Evolutionary conservation across 495 filamentous ascomycete species (phyloP).

Genomic region (Corynascus novoguineensis): DNA sequence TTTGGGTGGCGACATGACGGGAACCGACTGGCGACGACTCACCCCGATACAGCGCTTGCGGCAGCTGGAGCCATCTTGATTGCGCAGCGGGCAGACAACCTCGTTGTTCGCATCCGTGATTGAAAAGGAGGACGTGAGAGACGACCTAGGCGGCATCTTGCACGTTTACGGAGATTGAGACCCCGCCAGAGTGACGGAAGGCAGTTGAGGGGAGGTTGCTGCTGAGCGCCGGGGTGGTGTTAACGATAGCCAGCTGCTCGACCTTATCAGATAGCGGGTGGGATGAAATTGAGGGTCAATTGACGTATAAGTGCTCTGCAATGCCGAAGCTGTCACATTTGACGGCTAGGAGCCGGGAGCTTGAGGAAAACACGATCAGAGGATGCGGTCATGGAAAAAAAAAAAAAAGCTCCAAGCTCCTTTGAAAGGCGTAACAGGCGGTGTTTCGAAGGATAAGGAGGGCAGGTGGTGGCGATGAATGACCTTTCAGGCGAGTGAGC

Average conservation of each 20-base stretch:
- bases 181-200: constrained; percentile 49
- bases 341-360: constrained; percentile 18
- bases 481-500: constrained; percentile 17
- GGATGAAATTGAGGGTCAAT: constrained; percentile 26
- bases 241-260: constrained; percentile 32
- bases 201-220: constrained; percentile 18
- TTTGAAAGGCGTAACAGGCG: constrained; percentile 42
- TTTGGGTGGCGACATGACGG: constrained; percentile 19
- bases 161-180: constrained; percentile 14
- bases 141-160: constrained; percentile 79
- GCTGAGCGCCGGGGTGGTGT: constrained; percentile 34
- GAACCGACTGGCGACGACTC: constrained; percentile 46
- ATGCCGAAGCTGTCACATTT: constrained; percentile 24
- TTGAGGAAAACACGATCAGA: constrained; percentile 15
- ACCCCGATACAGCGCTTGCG: constrained; percentile 96
- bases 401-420: constrained; percentile 33
- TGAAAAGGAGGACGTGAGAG: constrained; percentile 84
- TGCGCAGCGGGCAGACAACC: constrained; percentile 92
- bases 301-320: constrained; percentile 26
- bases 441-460: constrained; percentile 44
- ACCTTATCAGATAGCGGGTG: constrained; percentile 25
- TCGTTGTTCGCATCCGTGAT: constrained; percentile 89
- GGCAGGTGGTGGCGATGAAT: constrained; percentile 22
- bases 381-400: constrained; percentile 18
- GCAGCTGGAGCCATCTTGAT: constrained; percentile 95